A percentile compares a stretch with the other conserved stretches of the same genome.
phyloP scores from a whole-genome alignment of 345 rosid genomes.

The Conringia planisiliqua region DNA sequence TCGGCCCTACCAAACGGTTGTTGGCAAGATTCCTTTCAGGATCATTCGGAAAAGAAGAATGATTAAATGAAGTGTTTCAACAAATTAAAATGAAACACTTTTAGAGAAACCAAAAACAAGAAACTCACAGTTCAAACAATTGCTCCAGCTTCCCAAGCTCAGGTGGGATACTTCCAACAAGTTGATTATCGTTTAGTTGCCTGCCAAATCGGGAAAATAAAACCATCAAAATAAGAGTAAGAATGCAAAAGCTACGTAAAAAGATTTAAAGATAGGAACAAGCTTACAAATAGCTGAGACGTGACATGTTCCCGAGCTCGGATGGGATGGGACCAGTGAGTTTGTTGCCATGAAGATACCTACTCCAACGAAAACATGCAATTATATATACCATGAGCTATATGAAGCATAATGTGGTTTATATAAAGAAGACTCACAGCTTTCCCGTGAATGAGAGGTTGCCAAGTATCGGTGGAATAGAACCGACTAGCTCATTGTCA shows the following conservation, averaged over 20 bases:
- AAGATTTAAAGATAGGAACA: background rate
- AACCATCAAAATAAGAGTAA: background rate
- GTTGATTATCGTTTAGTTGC: slow-evolving; percentile 73
- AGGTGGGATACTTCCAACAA: slow-evolving; percentile 73
- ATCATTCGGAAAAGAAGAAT: background rate
- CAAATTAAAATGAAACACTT: background rate
- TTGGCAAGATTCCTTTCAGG: slow-evolving; percentile 77
- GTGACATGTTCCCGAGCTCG: slow-evolving; percentile 97
- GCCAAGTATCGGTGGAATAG: slow-evolving; percentile 88
- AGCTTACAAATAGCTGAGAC: slow-evolving; percentile 86
- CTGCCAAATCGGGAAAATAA: slow-evolving; percentile 31
- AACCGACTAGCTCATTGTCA: slow-evolving; percentile 83
- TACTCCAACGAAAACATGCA: slow-evolving; percentile 16
- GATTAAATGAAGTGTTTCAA: background rate
- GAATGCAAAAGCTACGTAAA: background rate
- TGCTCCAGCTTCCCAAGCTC: slow-evolving; percentile 93
- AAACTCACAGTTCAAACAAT: slow-evolving; percentile 83
- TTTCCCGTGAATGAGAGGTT: slow-evolving; percentile 90
- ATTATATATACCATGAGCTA: background rate
- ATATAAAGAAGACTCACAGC: slow-evolving; percentile 47
- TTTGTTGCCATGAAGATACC: slow-evolving; percentile 92
- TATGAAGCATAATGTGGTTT: background rate
- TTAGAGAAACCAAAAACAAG: background rate
- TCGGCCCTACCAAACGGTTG: slow-evolving; percentile 76
- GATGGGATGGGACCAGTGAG: slow-evolving; percentile 89